A percentile compares a stretch with the other conserved stretches of the same genome.
phyloP scores from a whole-genome alignment of 2,329 filamentous ascomycete species.

The Mycocentrospora acerina region DNA sequence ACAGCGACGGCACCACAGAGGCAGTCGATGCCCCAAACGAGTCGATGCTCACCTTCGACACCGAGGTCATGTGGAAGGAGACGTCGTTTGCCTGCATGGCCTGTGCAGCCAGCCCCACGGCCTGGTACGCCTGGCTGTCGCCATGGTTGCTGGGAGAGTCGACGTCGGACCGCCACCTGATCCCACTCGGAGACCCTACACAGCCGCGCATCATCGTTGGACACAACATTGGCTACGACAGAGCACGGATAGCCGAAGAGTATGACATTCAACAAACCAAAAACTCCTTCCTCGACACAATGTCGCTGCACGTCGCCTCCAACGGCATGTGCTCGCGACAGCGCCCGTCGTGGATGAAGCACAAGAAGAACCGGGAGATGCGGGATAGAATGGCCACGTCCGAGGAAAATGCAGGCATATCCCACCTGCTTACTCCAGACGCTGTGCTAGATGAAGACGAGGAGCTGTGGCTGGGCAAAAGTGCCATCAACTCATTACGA shows the following conservation, averaged over 20 bases:
- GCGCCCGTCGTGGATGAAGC: slow-evolving; percentile 95
- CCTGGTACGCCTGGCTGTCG: slow-evolving; percentile 98
- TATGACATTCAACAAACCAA: slow-evolving; percentile 80
- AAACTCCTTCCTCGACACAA: slow-evolving; percentile 91
- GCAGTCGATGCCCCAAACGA: slow-evolving; percentile 76
- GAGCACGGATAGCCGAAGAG: slow-evolving; percentile 84
- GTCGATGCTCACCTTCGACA: slow-evolving; percentile 85
- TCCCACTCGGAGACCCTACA: slow-evolving; percentile 78
- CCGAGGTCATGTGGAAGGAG: slow-evolving; percentile 94
- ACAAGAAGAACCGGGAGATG: slow-evolving; percentile 84
- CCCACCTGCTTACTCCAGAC: slow-evolving; percentile 67
- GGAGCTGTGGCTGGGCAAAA: slow-evolving; percentile 92
- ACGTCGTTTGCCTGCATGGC: slow-evolving; percentile 95
- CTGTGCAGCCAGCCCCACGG: slow-evolving; percentile 82
- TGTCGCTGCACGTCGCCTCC: slow-evolving; percentile 96
- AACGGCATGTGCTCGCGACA: slow-evolving; percentile 99
- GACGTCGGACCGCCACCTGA: slow-evolving; percentile 72
- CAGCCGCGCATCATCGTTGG: slow-evolving; percentile 79
- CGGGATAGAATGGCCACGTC: slow-evolving; percentile 76
- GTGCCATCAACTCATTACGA: slow-evolving; percentile 89
- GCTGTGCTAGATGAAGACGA: slow-evolving; percentile 80
- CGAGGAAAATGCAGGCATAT: slow-evolving; percentile 70
- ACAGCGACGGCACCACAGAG: slow-evolving; percentile 70
- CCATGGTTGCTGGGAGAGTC: slow-evolving; percentile 90
- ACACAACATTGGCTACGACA: slow-evolving; percentile 94